Percentiles rank a stretch among this genome's conserved stretches.
Evolutionary conservation across 331 rosid genomes (phyloP).

Genomic region (Erythrophleum ivorense): DNA sequence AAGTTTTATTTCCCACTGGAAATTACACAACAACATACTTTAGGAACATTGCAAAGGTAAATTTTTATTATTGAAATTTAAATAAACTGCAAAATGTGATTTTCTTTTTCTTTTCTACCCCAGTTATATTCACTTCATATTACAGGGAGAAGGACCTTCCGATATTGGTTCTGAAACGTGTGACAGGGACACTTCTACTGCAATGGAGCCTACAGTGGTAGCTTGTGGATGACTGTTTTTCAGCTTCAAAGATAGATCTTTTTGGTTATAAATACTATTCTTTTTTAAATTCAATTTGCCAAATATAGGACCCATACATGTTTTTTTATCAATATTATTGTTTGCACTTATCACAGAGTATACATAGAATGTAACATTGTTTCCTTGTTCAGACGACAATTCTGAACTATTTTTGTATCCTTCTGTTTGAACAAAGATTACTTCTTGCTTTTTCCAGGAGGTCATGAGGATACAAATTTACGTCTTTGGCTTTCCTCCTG

Average conservation of each 20-base stretch:
- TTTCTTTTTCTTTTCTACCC: neutral
- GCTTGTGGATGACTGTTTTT: slow-evolving; percentile 56
- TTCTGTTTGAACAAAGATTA: neutral
- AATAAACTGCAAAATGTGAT: neutral
- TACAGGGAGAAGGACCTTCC: slow-evolving; percentile 66
- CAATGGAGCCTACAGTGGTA: slow-evolving; percentile 72
- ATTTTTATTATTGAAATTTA: neutral
- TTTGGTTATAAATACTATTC: slow-evolving; percentile 34
- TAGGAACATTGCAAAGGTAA: slow-evolving; percentile 88
- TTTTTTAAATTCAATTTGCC: slow-evolving; percentile 22
- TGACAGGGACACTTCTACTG: slow-evolving; percentile 53
- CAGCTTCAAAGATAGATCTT: slow-evolving; percentile 33
- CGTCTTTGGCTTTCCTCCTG: neutral
- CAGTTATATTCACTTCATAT: slow-evolving; percentile 22
- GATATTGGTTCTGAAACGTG: slow-evolving; percentile 67
- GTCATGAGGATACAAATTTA: neutral
- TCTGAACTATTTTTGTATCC: neutral
- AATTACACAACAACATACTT: slow-evolving; percentile 72
- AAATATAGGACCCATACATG: slow-evolving; percentile 35
- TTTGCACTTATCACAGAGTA: slow-evolving; percentile 7
- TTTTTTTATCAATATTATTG: slow-evolving; percentile 5
- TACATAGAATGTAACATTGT: slow-evolving; percentile 23
- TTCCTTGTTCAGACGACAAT: slow-evolving; percentile 4
- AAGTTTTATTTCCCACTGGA: slow-evolving; percentile 75
- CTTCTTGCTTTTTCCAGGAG: neutral